Percentiles rank a stretch among this genome's conserved stretches.
phyloP scores from a whole-genome alignment of 2,329 filamentous ascomycete genomes.

The Botrytis elliptica region DNA sequence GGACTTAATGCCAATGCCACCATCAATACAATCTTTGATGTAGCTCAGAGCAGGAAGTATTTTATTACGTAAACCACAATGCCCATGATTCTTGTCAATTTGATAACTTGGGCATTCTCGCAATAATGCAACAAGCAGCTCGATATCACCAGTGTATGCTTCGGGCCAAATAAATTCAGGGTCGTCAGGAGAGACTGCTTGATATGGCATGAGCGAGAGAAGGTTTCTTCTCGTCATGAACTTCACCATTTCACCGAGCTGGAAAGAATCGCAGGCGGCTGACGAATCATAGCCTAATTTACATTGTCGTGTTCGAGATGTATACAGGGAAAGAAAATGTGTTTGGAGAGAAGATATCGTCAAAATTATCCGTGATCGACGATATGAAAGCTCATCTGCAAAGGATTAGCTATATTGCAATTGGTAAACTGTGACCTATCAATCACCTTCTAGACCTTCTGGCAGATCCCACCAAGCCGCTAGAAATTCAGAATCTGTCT shows the following conservation, averaged over 20 bases:
- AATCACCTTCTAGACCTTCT: conserved; percentile 62
- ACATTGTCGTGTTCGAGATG: conserved; percentile 66
- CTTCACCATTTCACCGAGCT: conserved; percentile 73
- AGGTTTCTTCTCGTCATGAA: conserved; percentile 65
- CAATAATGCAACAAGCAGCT: conserved; percentile 58
- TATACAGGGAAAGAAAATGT: conserved; percentile 67
- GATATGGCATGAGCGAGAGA: conserved; percentile 58
- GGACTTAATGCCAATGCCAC: conserved; percentile 32
- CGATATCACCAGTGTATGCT: conserved; percentile 58
- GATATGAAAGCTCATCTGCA: conserved; percentile 62
- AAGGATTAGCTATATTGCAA: conserved; percentile 21
- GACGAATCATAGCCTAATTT: conserved; percentile 73
- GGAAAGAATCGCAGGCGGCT: conserved; percentile 71
- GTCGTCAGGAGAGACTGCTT: conserved; percentile 46
- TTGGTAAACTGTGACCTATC: neutral
- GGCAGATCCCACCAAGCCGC: conserved; percentile 72
- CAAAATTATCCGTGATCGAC: conserved; percentile 65
- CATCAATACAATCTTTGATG: conserved; percentile 55
- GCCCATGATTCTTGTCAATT: conserved; percentile 69
- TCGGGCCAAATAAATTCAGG: conserved; percentile 38
- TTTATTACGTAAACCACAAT: conserved; percentile 68
- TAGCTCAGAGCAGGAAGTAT: conserved; percentile 66
- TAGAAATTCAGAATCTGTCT: conserved; percentile 40
- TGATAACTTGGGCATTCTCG: conserved; percentile 71
- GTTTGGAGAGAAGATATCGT: conserved; percentile 67